Conservation (phyloP, 2,329 filamentous ascomycete species). For the Epichloe coenophiala region DNA sequence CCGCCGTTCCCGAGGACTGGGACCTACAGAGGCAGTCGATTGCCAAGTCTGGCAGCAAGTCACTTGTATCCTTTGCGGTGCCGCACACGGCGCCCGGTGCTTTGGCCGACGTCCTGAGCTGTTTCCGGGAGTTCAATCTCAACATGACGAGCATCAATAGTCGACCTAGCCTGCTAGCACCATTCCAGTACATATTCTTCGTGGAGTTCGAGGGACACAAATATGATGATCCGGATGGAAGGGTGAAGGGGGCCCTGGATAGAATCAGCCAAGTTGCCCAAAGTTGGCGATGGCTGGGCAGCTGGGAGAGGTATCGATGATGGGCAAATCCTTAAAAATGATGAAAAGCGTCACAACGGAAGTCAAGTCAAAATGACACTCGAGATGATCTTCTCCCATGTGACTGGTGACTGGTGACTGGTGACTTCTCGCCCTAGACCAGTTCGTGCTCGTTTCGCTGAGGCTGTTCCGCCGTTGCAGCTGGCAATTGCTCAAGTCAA, state of each 20-base stretch:
- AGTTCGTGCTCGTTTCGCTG: not conserved
- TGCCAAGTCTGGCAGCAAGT: conserved; percentile 39
- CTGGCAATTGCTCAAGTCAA: not conserved
- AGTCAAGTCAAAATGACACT: not conserved
- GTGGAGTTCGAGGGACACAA: conserved; percentile 67
- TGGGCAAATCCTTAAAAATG: not conserved
- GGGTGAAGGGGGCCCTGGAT: conserved; percentile 46
- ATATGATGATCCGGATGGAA: conserved; percentile 34
- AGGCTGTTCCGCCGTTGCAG: not conserved
- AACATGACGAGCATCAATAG: conserved; percentile 89
- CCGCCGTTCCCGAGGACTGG: conserved; percentile 13
- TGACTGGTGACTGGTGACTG: not conserved
- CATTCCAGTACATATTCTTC: conserved; percentile 92
- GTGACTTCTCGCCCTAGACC: not conserved
- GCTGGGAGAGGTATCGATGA: conserved; percentile 37
- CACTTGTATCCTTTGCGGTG: conserved; percentile 72
- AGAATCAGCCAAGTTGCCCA: conserved; percentile 45
- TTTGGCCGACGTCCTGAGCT: conserved; percentile 64
- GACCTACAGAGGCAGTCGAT: conserved; percentile 14
- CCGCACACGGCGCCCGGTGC: conserved; percentile 68
- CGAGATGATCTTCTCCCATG: not conserved
- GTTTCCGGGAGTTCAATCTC: conserved; percentile 59
- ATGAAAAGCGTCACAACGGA: not conserved
- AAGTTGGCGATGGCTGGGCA: conserved; percentile 55
- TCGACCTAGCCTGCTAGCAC: conserved; percentile 56